Base-by-base conservation (phyloP, 257 asterid genomes). In the Anisodus acutangulus region DNA sequence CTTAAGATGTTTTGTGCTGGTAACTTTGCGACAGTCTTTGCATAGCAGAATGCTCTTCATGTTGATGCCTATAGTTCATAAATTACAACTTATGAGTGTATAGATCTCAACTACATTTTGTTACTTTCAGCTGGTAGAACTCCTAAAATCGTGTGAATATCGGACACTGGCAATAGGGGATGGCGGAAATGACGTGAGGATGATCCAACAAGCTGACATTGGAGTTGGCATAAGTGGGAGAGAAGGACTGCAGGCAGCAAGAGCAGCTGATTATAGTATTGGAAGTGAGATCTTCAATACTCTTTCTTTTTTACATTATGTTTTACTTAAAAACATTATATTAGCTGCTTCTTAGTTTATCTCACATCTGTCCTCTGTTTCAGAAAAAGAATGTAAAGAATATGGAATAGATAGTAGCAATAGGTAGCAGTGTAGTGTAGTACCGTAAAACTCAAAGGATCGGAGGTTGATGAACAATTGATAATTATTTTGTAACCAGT, bases 151-250 rank as follows among this genome's bases (percentile, higher is more conserved):
- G 81, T 93, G 98, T 79, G 99, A 97, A 59, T 97, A 92, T 89
- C 91, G 98, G 92, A 97, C 98, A n/a, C 88, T 97, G 92, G 99
- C 99, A 85, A 93, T 97, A 85, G 99, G 99, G 69, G 99, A 97
- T 89, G 99, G 99, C 83, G 99, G 99, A 85, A 97, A 97, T 89
- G 99, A 97, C 89, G 99, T 97, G 86, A 91, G 98, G 88, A 97
- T 97, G 99, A 97, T 97, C 84, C 99, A 97, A 84, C 99, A 97
- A 92, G 99, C 99, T 86, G 98, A 97, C 85, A 93, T 97, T 86
- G 99, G 99, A 80, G 98, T 97, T 85, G 99, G 99, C 89, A 97
- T 97, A 90, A 97, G 99, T 85, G 99, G 99, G 84, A 92, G 98
- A 89, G 99, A 97, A 93, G 99, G 99, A 85, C 88, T 97, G 88